A percentile compares a stretch with the other conserved stretches of the same genome.
These are phyloP conservation scores for Tolypocladium inflatum DNA, from an alignment of 2,329 filamentous ascomycete species.

Conservation along the genomic window DNA sequence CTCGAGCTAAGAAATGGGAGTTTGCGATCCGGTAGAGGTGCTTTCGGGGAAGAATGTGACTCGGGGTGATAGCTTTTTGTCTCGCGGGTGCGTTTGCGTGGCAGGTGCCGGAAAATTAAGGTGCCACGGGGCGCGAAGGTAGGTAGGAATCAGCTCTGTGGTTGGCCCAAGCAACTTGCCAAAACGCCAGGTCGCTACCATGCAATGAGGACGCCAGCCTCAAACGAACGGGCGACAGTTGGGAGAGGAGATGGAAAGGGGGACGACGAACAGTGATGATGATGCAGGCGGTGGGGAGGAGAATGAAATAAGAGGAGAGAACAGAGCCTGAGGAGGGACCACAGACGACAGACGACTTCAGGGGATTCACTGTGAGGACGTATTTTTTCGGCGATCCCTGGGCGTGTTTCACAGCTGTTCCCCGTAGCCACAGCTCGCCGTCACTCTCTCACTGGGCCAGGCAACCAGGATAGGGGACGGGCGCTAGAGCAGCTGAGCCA, in stretches of 20 bases:
- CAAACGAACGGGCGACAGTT: neutral
- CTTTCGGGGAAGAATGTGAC: neutral
- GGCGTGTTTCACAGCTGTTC: neutral
- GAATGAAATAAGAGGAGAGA: neutral
- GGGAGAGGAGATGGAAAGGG: neutral
- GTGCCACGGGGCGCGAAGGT: neutral
- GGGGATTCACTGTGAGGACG: neutral
- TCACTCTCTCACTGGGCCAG: neutral
- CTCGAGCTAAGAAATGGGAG: conserved; percentile 8
- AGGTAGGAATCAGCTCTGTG: neutral
- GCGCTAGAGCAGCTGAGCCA: neutral
- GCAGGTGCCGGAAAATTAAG: neutral
- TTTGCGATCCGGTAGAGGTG: neutral
- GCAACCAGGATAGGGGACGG: neutral
- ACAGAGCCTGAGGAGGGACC: neutral
- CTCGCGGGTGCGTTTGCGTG: neutral
- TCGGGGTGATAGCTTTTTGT: neutral
- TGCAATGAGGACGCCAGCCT: neutral
- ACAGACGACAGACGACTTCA: neutral
- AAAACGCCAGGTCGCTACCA: neutral
- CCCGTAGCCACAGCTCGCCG: neutral
- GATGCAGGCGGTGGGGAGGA: neutral
- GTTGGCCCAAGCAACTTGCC: neutral
- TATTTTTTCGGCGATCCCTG: neutral
- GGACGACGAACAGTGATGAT: neutral